Evolutionary conservation across 805 yeast genomes (phyloP), one percentile per base, ranked within the genome.

Genomic region (Candida ficus): DNA sequence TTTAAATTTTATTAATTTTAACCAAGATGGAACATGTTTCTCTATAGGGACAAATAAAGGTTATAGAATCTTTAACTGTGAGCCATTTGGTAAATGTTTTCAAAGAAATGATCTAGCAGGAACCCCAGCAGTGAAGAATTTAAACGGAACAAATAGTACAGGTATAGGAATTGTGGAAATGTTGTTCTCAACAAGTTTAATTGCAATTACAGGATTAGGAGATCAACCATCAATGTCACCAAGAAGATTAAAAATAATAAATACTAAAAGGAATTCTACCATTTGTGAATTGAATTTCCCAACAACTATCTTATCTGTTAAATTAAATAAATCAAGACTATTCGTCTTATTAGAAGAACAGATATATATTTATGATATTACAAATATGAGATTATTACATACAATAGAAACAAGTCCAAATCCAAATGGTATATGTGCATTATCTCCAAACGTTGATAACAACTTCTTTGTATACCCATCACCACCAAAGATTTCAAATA

Each of bases 221-320:
- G 86, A 81, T 43, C 82, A 75, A 43, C 75, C 82, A 3, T 61
- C 71, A 4, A 70, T 78, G 53, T 78, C 87, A 8, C 95, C 95
- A n/a, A 71, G 96, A 45, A 78, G 89, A 48, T 71, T 91, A 44
- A 80, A 80, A 55, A 80, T 91, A 39, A 69, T 90, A 42, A 93
- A 93, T 63, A 86, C 96, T 2, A 87, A 86, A 58, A 66, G 62
- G 47, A 62, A 64, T 42, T 58, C 75, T 0, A 63, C 70, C 1
- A 83, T 84, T 12, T 84, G 93, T 58, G 91, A 83, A 57, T 67
- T 84, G 41, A 72, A 83, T 0, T 84, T 83, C 51, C 83, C 87
- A 1, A 69, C 82, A 4, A 60, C 75, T 6, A 78, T 84, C 2
- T 54, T 78, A 23, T 72, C 75, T 31, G 78, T 83, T 26, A 76